These are phyloP conservation scores for Raffaelea deltoideospora DNA, from an alignment of 2,329 filamentous ascomycete species.

Conservation along the genomic window DNA sequence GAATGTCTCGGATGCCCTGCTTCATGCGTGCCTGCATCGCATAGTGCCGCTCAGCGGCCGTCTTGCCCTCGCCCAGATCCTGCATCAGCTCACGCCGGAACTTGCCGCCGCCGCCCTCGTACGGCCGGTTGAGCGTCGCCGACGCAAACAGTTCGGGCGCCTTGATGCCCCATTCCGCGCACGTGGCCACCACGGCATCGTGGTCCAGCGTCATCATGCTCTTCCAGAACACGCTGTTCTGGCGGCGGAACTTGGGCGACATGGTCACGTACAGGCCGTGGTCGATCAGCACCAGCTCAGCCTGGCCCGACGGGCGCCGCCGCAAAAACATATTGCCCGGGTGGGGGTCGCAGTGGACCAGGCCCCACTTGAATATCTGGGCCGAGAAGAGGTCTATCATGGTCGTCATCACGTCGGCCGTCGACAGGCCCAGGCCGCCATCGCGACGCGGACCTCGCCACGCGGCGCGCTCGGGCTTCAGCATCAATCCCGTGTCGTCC, in stretches of 20 bases:
- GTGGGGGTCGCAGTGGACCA: constrained; percentile 92
- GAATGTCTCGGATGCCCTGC: constrained; percentile 49
- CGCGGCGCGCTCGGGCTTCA: constrained; percentile 67
- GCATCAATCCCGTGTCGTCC: constrained; percentile 40
- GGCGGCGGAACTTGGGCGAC: constrained; percentile 63
- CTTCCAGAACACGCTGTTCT: constrained; percentile 90
- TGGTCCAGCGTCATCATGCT: constrained; percentile 90
- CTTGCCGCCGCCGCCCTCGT: constrained; percentile 65
- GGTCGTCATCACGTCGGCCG: constrained; percentile 85
- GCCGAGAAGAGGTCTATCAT: constrained; percentile 96
- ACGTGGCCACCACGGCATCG: constrained; percentile 55
- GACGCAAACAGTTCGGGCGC: constrained; percentile 84
- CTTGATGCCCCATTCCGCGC: constrained; percentile 70
- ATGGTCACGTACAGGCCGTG: constrained; percentile 94
- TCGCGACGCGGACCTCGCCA: constrained; percentile 61
- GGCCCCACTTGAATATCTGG: constrained; percentile 94
- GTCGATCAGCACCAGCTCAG: constrained; percentile 90
- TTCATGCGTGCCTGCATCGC: constrained; percentile 81
- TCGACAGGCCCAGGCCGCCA: constrained; percentile 69
- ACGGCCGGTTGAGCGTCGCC: constrained; percentile 78
- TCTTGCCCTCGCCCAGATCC: constrained; percentile 43
- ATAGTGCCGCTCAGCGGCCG: constrained; percentile 60
- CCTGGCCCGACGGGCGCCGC: constrained; percentile 61
- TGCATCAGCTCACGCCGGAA: constrained; percentile 50
- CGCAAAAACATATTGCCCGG: constrained; percentile 96